Base-by-base conservation (phyloP, 257 asterid species). In the Galeopsis tetrahit region DNA sequence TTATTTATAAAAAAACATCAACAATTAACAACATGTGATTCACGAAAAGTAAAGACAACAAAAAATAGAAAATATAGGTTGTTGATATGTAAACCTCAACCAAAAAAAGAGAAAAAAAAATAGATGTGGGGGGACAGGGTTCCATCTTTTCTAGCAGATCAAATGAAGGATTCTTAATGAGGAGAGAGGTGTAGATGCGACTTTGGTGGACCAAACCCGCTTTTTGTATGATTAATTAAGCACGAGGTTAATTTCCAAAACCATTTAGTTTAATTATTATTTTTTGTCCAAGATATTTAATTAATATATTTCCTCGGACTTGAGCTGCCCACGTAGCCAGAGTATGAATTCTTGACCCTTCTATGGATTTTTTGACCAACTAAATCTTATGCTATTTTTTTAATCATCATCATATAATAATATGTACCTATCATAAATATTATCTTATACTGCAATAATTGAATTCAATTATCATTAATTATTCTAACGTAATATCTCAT, bases 291-390 rank as follows among this genome's bases (percentile, higher is more conserved):
- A 69, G 0, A 55, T 68, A 35, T 17, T 6, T 33, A 8, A 58
- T 33, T 58, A 58, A 2, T 21, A 53, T 66, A 63, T 46, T 69
- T 82, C 44, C 80, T 77, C 43, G 85, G 88, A 87, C 81, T 1
- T 38, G 11, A 77, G 44, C 53, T 56, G 58, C 71, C 82, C 85
- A 86, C 85, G 82, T 83, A 62, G 64, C 78, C 51, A 61, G 28
- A 61, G 77, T 70, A 69, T 73, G 71, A 72, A 66, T 39, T 52
- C 60, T 80, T 71, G 75, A 78, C 73, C 57, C 68, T 52, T 21
- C 76, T 51, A 40, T 42, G 75, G 60, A 68, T 76, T 77, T 69
- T 60, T 13, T 62, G 51, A 86, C 85, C 84, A 42, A 84, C 28
- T 71, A 80, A 82, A 82, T 82, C 85, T 77, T 49, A 28, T 57